Evolutionary conservation across 2,329 filamentous ascomycete species (phyloP), one percentile per base, ranked within the genome.

Genomic region (Plectosphaerella plurivora): DNA sequence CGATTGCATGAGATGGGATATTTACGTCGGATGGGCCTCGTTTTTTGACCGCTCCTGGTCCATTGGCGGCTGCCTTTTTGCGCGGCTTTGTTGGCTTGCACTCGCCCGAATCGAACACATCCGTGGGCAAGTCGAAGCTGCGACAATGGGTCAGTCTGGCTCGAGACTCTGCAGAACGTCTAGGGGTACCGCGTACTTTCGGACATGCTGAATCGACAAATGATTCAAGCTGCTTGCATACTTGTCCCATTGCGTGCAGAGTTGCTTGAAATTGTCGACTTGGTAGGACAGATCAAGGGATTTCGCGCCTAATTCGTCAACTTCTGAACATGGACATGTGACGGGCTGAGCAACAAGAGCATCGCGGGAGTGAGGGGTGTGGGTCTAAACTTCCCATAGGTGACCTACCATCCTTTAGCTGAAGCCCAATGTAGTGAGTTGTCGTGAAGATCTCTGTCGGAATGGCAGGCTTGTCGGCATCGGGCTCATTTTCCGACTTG

Each of bases 361-460:
- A 7, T 12, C 11, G n/a, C 11, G 14, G 37, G 16, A 15, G 5
- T 7, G 37, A 9, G 37, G 3, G 14, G 10, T 2, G 37, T n/a
- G 7, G 16, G 16, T 41, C 3, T 41, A 14, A 41, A 8, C 14
- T 8, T 20, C 41, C n/a, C n/a, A 44, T 12, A 44, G 41, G 7
- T 8, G 8, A 73, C 82, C 66, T 78, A 91, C 89, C 87, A 75
- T 86, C 81, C 37, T 79, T 78, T 51, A 97, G 73, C 61, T 93
- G 88, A 47, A 97, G 78, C 36, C 94, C 94, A 64, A 99, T 91
- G 66, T 97, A 99, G 68, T 92, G 93, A 1, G 92, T 97, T 22
- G 91, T 91, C 0, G 93, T 97, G 66, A 89, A 96, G 25, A 97
- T 74, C 52, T 77, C 74, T 44, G 61, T 65, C 11, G 18, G 22